phyloP scores from a whole-genome alignment of 1,139 yeast species.

The Geotrichum carabidarum region DNA sequence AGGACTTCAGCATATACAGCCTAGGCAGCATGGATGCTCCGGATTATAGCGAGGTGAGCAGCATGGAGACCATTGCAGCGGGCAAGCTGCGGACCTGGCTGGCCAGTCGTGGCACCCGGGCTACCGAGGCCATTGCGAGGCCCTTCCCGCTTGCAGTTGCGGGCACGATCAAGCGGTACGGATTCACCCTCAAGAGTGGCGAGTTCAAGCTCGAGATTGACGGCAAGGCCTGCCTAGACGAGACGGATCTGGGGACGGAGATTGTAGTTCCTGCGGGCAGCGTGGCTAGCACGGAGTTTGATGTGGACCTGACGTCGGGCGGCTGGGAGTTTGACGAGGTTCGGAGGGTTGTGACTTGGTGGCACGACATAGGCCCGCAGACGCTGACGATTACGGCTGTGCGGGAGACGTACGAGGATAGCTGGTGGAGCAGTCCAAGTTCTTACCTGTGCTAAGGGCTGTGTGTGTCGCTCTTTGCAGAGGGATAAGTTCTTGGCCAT shows the following conservation, averaged over 20 bases:
- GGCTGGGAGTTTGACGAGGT: slow-evolving; percentile 47
- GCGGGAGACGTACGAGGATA: too few relatives aligned
- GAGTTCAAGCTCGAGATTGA: slow-evolving; percentile 41
- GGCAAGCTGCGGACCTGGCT: background rate
- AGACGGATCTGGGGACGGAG: slow-evolving; percentile 42
- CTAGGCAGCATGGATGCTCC: slow-evolving; percentile 39
- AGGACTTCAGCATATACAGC: slow-evolving; percentile 84
- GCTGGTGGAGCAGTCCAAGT: too few relatives aligned
- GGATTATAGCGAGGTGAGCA: background rate
- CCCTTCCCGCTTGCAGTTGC: slow-evolving; percentile 35
- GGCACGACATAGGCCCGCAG: slow-evolving; percentile 48
- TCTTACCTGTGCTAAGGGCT: too few relatives aligned
- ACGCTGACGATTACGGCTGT: slow-evolving; percentile 19
- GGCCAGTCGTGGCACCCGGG: slow-evolving; percentile 39
- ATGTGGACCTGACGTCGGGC: slow-evolving; percentile 51
- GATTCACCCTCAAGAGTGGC: slow-evolving; percentile 32
- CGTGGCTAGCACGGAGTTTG: slow-evolving; percentile 43
- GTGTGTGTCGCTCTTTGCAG: too few relatives aligned
- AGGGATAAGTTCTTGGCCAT: too few relatives aligned
- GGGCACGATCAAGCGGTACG: slow-evolving; percentile 30
- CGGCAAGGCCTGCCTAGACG: slow-evolving; percentile 21
- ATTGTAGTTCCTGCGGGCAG: slow-evolving; percentile 68
- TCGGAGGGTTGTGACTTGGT: slow-evolving; percentile 64
- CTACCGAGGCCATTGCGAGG: slow-evolving; percentile 44
- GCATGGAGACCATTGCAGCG: background rate